Percentiles rank a stretch among this genome's conserved stretches.
These are phyloP conservation scores for Ambrosia hybrid DNA, from an alignment of 140 eudicot genomes.

Conservation along the genomic window DNA sequence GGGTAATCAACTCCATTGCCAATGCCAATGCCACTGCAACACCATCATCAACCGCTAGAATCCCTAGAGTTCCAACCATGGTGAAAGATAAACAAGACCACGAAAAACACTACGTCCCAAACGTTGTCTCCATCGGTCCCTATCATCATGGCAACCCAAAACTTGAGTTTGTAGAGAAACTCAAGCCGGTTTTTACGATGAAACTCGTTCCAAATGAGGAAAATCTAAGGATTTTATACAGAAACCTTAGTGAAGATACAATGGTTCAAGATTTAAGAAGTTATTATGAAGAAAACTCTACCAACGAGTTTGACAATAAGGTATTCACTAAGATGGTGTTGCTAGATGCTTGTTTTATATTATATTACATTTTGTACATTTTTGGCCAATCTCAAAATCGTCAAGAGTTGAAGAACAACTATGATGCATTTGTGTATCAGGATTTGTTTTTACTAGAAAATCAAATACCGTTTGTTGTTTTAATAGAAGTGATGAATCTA, in stretches of 20 bases:
- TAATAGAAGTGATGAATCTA: not conserved
- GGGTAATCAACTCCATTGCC: conserved; percentile 2
- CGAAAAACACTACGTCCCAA: conserved; percentile 21
- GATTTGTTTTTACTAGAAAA: not conserved
- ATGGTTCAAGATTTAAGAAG: not conserved
- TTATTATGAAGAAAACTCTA: not conserved
- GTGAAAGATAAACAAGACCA: not conserved
- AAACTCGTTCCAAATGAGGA: conserved; percentile 1
- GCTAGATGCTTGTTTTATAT: conserved; percentile 1
- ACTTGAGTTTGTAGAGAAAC: conserved; percentile 8
- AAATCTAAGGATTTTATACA: not conserved
- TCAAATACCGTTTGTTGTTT: not conserved
- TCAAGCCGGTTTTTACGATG: conserved; percentile 16
- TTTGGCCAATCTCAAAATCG: not conserved
- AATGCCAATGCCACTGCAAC: not conserved
- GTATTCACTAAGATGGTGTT: not conserved
- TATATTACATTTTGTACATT: not conserved
- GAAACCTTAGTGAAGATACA: not conserved
- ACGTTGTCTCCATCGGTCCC: conserved; percentile 36
- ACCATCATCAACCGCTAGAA: conserved; percentile 1
- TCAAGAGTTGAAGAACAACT: not conserved
- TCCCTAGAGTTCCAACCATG: conserved; percentile 22
- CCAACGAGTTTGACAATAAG: not conserved
- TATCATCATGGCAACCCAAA: conserved; percentile 23
- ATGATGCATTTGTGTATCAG: not conserved